These are phyloP conservation scores for Neurospora tetrasperma DNA, from an alignment of 495 filamentous ascomycete species.

Conservation along the genomic window DNA sequence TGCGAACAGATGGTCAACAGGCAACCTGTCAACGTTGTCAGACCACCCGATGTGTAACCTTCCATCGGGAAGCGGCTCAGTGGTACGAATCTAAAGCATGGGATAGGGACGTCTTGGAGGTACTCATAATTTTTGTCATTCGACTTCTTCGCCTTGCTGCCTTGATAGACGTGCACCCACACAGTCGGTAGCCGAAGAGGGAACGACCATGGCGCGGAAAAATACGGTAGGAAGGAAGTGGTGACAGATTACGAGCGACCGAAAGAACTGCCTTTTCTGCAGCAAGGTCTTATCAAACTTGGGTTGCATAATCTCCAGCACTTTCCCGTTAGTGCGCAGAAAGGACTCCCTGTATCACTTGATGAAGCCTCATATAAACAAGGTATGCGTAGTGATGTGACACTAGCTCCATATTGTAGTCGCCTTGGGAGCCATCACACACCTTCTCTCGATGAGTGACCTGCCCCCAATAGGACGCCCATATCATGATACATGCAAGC, in stretches of 20 bases:
- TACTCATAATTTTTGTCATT: neutral
- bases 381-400: neutral
- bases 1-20: neutral
- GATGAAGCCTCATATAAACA: neutral
- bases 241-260: neutral
- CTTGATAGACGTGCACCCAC: neutral
- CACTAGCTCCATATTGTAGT: neutral
- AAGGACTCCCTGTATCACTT: neutral
- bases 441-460: neutral
- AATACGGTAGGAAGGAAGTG: neutral
- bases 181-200: neutral
- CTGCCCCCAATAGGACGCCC: neutral
- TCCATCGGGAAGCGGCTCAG: neutral
- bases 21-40: neutral
- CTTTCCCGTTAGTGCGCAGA: neutral
- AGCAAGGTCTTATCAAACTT: neutral
- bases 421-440: neutral
- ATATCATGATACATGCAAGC: neutral
- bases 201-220: neutral
- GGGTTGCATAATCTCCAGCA: neutral
- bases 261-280: neutral
- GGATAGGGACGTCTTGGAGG: neutral
- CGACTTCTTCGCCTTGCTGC: neutral
- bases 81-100: neutral
- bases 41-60: neutral